A percentile compares a stretch with the other conserved stretches of the same genome.
phyloP scores from a whole-genome alignment of 1,284 basidiomycete species.

The Marasmius fiardii region DNA sequence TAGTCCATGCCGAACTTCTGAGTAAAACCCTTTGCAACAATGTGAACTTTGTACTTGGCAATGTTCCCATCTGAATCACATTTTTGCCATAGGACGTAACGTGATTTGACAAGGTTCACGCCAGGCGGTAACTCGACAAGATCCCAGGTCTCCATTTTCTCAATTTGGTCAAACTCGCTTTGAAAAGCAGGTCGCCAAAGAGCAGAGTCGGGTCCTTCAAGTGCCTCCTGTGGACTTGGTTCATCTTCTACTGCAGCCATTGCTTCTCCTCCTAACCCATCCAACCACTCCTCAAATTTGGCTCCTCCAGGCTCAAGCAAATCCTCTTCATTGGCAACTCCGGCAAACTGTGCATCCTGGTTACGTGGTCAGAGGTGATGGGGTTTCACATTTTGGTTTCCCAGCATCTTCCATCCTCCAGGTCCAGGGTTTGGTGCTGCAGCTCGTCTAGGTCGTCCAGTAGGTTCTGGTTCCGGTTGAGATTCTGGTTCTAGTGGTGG shows the following conservation, averaged over 20 bases:
- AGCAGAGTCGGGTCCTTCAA: slow-evolving; percentile 1
- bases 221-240: background rate
- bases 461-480: background rate
- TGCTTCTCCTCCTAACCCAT: background rate
- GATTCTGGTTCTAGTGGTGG: background rate
- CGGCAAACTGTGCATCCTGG: background rate
- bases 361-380: background rate
- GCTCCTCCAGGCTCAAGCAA: no score
- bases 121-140: slow-evolving; percentile 16
- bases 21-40: slow-evolving; percentile 15
- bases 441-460: background rate
- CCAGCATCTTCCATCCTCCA: background rate
- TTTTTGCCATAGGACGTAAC: slow-evolving; percentile 25
- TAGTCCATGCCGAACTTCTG: slow-evolving; percentile 16
- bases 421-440: background rate
- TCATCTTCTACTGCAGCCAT: slow-evolving; percentile 7
- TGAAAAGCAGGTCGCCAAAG: slow-evolving; percentile 7
- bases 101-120: slow-evolving; percentile 21
- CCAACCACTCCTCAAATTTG: no score
- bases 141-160: slow-evolving; percentile 19
- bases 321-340: no score
- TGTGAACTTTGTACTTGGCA: slow-evolving; percentile 9
- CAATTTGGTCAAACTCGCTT: slow-evolving; percentile 11
- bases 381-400: background rate
- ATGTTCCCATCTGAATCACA: slow-evolving; percentile 7